Conservation (phyloP, 768 basidiomycete genomes). For the Rhodotorula diobovata region DNA sequence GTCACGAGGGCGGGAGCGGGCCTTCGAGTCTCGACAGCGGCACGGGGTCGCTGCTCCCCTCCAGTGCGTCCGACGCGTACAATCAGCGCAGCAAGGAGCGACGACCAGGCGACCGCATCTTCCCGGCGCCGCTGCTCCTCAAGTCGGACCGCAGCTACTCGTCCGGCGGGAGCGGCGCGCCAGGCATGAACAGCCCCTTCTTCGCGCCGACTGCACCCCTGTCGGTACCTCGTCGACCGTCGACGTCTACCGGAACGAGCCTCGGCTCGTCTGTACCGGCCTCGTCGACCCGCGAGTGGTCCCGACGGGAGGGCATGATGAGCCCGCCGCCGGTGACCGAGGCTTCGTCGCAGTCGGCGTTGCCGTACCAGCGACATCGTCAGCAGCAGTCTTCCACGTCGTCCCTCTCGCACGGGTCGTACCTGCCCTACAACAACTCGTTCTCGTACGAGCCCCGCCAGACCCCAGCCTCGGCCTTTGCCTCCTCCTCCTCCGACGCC, state of each 20-base stretch:
- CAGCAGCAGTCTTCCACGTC: slow-evolving; percentile 31
- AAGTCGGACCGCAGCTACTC: slow-evolving; percentile 20
- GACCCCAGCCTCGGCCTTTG: neutral
- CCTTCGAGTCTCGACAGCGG: neutral
- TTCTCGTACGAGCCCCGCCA: slow-evolving; percentile 9
- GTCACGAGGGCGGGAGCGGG: neutral
- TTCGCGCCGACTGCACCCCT: slow-evolving; percentile 8
- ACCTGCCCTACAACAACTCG: slow-evolving; percentile 22
- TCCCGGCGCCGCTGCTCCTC: slow-evolving; percentile 32
- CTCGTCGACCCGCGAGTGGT: neutral
- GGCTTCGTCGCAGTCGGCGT: neutral
- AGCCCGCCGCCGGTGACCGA: neutral
- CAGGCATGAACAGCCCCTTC: neutral
- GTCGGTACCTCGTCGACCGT: slow-evolving; percentile 23
- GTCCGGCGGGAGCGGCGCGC: neutral
- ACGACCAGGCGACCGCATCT: slow-evolving; percentile 17
- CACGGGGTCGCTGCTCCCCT: neutral
- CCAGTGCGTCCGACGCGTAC: neutral
- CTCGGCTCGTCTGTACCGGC: neutral
- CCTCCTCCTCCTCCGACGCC: neutral
- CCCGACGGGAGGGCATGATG: slow-evolving; percentile 13
- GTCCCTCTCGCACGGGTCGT: slow-evolving; percentile 28
- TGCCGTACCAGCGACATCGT: slow-evolving; percentile 18
- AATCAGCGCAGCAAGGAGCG: neutral
- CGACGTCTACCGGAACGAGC: neutral